Base-by-base conservation (phyloP, 805 yeast species). In the Lipomyces yamadae region DNA sequence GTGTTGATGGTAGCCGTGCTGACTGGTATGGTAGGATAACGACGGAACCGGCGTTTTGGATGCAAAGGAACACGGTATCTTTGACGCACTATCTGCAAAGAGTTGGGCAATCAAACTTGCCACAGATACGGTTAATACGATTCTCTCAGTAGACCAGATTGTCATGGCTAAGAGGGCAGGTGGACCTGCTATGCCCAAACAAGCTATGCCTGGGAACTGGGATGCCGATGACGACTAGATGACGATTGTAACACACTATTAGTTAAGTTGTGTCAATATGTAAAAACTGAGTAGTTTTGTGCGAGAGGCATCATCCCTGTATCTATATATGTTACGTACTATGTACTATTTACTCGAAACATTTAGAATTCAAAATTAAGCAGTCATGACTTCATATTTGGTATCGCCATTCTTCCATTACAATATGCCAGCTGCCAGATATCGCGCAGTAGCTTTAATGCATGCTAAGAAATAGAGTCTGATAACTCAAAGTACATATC, bases 121-220 rank as follows among this genome's bases (percentile, higher is more conserved):
- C 18, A 92, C 97, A 2, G 98, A 95, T 72, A 97, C 98, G 59
- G 96, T 97, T 13, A 86, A 84, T 70, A 95, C 98, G 4, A 89
- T 93, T 62, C 83, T 93, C 70, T 88, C 96, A 33, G 95, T 95
- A 60, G 98, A 95, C 78, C 98, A 94, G 83, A 94, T 94, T 75
- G 95, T 94, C 77, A 95, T 94, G 95, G 98, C 99, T 56, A 94
- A 94, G 85, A 87, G 97, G 78, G 98, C 98, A 1, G 99, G 99
- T 72, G 99, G 99, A 30, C 99, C 99, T 59, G 88, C 82, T 39
- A 88, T 92, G 85, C 97, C 97, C 42, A 82, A 85, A 71, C 96
- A 90, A 76, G 89, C 88, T 72, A 87, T 87, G 78, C 94, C 95
- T 57, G 97, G 97, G 68, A 92, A 92, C 81, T 92, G 98, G 98